Conservation (phyloP, 805 yeast species). For the Debaryomyces prosopidis region DNA sequence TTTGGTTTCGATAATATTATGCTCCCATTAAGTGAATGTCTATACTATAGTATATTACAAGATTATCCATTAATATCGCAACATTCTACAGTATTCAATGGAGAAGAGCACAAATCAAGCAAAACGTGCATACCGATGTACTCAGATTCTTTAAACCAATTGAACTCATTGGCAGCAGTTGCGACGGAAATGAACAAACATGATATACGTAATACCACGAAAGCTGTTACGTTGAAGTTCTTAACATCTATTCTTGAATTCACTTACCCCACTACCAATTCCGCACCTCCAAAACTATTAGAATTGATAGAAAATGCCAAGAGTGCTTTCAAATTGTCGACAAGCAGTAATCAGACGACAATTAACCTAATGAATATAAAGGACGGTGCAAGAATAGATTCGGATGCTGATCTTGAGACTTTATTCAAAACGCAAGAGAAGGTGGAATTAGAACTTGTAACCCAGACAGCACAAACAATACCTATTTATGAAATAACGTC, state of each 20-base stretch:
- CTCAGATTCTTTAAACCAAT: constrained; percentile 12
- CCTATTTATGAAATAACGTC: constrained; percentile 39
- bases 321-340: constrained; percentile 54
- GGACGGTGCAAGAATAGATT: constrained; percentile 25
- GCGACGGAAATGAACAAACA: constrained; percentile 22
- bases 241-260: constrained; percentile 59
- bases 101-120: not conserved
- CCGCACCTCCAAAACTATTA: constrained; percentile 76
- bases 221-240: constrained; percentile 45
- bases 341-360: constrained; percentile 8
- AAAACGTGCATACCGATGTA: not conserved
- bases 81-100: not conserved
- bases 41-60: constrained; percentile 56
- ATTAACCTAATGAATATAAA: constrained; percentile 28
- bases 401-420: constrained; percentile 41
- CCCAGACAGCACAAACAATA: constrained; percentile 33
- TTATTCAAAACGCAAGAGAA: constrained; percentile 29
- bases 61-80: constrained; percentile 65
- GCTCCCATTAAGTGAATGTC: constrained; percentile 64
- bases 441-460: constrained; percentile 39
- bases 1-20: constrained; percentile 77
- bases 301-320: constrained; percentile 82
- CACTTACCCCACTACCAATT: constrained; percentile 59
- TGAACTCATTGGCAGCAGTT: constrained; percentile 36
- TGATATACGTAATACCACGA: not conserved